Evolutionary conservation across 176 grass and related monocot genomes (phyloP), one percentile per base, ranked within the genome.

Genomic region (Musa beccarii): DNA sequence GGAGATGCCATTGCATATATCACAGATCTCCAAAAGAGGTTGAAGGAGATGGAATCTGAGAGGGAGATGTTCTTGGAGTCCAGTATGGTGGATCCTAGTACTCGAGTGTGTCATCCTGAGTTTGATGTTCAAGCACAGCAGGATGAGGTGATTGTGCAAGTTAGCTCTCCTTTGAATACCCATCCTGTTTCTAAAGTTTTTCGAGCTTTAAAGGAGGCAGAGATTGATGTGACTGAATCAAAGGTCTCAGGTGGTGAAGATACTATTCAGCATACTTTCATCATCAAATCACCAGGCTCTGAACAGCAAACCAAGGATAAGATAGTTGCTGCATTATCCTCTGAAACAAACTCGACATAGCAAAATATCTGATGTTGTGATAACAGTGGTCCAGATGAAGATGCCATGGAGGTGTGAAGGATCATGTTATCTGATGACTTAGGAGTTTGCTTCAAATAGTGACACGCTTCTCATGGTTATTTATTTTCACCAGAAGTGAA

Each of bases 21-120:
- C 66, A 93, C 90, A 51, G 94, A 97, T 67, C 86, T 97, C 54
- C 94, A 97, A 63, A 97, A 97, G 82, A 97, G 90, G 79, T 66
- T 97, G 52, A 90, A 86, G 76, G 94, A 97, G 28, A 97, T 97
- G 94, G 94, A 97, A 78, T n/a, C 61, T 0, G 93, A 97, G 76
- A 88, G 79, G 59, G 86, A 93, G 9, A 79, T 71, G 55, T 59
- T 88, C 54, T 49, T 86, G 0, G 85, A 90, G 61, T 79, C 89
- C 0, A 66, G 81, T 29, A 80, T 88, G 78, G 75, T 79, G 1
- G 80, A 90, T 25, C 76, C 59, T 2, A 81, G 81, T 70, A 87
- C 83, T 53, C 73, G 70, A 53, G 7, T 8, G 7, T 64, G 75
- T 79, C 83, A 76, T 20, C 90, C 86, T 0, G 88, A 97, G 24